Evolutionary conservation across 192 early-diverging fungal genomes (phyloP).

Genomic region (Rhizoclosmatium globosum): DNA sequence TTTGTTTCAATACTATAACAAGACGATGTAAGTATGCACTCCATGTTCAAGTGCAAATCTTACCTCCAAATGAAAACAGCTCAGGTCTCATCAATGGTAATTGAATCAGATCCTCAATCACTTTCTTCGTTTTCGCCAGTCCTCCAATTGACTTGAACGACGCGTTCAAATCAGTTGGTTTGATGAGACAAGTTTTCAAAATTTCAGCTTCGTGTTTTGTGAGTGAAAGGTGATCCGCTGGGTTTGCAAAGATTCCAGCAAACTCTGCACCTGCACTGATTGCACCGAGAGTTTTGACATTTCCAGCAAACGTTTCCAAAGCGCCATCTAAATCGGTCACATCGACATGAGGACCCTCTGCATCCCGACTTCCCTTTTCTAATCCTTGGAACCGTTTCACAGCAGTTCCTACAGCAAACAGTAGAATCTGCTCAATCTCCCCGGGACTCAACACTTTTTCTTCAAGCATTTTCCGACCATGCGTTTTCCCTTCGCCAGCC

Average conservation of each 20-base stretch:
- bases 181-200: constrained; percentile 22
- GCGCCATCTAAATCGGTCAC: neutral
- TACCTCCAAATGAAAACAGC: constrained; percentile 50
- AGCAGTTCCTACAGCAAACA: constrained; percentile 12
- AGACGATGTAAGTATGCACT: neutral
- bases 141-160: constrained; percentile 39
- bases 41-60: neutral
- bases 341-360: neutral
- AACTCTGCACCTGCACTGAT: constrained; percentile 22
- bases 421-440: constrained; percentile 18
- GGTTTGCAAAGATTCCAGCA: constrained; percentile 29
- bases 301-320: neutral
- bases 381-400: neutral
- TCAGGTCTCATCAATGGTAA: constrained; percentile 48
- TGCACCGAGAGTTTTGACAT: neutral
- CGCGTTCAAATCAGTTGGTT: constrained; percentile 7
- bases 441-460: constrained; percentile 1
- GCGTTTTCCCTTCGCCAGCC: neutral
- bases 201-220: constrained; percentile 27
- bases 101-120: constrained; percentile 49
- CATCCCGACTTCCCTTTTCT: neutral
- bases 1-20: constrained; percentile 48
- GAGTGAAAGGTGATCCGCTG: constrained; percentile 16
- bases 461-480: neutral
- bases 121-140: constrained; percentile 35